These are phyloP conservation scores for Pelargonium fulgidum DNA, from an alignment of 441 rosid species.

Conservation along the genomic window DNA sequence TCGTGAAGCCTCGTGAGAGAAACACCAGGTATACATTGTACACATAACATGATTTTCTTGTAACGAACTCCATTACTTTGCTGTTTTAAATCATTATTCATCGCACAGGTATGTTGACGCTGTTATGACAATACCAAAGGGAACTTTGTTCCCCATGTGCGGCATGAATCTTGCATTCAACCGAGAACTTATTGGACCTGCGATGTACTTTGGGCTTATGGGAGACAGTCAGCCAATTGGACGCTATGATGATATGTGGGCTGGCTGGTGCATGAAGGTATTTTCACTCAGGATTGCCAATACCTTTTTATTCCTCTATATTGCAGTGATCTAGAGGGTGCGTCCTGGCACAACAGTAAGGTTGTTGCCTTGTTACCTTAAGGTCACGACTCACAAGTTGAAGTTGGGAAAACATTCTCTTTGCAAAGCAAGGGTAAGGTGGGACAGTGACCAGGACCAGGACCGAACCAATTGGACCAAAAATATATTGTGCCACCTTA, in stretches of 20 bases:
- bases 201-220: slow-evolving; percentile 99
- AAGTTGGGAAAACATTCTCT: too few species aligned
- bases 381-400: too few species aligned
- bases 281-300: too few species aligned
- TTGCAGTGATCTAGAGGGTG: too few species aligned
- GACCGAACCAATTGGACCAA: too few species aligned
- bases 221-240: slow-evolving; percentile 98
- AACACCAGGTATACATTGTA: slow-evolving; percentile 51
- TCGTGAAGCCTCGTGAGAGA: slow-evolving; percentile 86
- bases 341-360: too few species aligned
- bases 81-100: background rate
- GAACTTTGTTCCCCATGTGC: slow-evolving; percentile 94
- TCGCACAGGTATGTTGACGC: slow-evolving; percentile 69
- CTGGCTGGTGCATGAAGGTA: slow-evolving; percentile 93
- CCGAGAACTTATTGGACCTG: slow-evolving; percentile 86
- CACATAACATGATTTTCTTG: slow-evolving; percentile 1
- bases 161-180: slow-evolving; percentile 90
- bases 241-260: slow-evolving; percentile 98
- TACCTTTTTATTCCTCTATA: too few species aligned
- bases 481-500: too few species aligned
- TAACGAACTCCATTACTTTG: background rate
- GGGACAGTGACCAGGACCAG: too few species aligned
- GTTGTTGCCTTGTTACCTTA: too few species aligned
- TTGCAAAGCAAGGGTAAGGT: too few species aligned
- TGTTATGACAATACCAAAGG: slow-evolving; percentile 90